Evolutionary conservation across 2,329 filamentous ascomycete genomes (phyloP), one percentile per base, ranked within the genome.

Genomic region (Diaporthe longicolla): DNA sequence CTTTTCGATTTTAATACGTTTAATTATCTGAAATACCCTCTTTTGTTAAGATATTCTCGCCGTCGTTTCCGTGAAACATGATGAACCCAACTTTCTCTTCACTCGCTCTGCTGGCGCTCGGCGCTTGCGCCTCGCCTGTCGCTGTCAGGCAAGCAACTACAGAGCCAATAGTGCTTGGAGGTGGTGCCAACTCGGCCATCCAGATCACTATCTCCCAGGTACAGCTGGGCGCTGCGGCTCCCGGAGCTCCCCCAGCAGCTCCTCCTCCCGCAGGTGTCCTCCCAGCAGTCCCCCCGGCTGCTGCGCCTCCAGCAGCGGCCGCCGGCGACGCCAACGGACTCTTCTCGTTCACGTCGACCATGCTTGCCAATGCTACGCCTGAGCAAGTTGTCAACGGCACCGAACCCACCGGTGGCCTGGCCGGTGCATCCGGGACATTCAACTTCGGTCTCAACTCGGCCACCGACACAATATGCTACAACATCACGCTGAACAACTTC

Each of bases 371-470:
- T 7, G 87, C 87, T 32, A 82, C 81, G 1, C 85, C 86, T 1
- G 82, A 85, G 45, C 82, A 88, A 76, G 86, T 89, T 72, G 82
- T 86, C 76, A 84, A 85, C 72, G 82, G 80, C 55, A 84, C 80
- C 2, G 79, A 74, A 1, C 58, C 74, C 2, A 76, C 74, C 1
- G 78, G 77, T 2, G 84, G 85, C 32, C 79, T 84, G n/a, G 77
- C 79, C 11, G 85, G 85, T 70, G 83, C 85, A 21, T 79, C 82
- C n/a, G 87, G 87, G 13, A 82, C 84, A 75, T 89, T 85, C 82
- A 83, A 87, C 76, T 85, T 85, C 76, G 86, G 84, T 73, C 83
- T 89, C 79, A 88, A 88, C 79, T 78, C 81, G 72, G 78, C 81
- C 4, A 71, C 74, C 37, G 76, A 82, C 29, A 78, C 76, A 6